phyloP scores from a whole-genome alignment of 2,329 filamentous ascomycete species.

The Monosporascus sp. region DNA sequence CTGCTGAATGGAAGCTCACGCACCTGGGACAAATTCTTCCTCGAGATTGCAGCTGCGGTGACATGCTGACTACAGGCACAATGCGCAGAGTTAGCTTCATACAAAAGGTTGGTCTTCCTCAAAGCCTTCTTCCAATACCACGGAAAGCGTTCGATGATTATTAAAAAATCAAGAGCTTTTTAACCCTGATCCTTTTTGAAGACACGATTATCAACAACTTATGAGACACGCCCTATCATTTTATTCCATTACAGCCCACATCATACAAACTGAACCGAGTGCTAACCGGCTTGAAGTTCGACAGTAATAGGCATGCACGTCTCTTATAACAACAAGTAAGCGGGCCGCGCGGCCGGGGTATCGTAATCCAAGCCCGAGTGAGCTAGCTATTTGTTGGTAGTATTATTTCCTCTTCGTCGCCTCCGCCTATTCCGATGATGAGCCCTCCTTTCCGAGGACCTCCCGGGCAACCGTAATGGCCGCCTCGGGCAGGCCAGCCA shows the following conservation, averaged over 20 bases:
- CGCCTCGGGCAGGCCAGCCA: conserved; percentile 74
- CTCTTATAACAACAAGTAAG: background rate
- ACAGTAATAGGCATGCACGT: background rate
- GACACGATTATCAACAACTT: conserved; percentile 51
- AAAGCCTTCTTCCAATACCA: conserved; percentile 5
- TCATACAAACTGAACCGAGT: background rate
- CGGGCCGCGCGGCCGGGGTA: background rate
- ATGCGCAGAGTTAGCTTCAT: background rate
- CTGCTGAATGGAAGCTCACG: conserved; percentile 36
- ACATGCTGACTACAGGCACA: conserved; percentile 17
- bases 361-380: conserved; percentile 2
- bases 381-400: background rate
- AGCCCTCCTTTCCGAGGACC: conserved; percentile 38
- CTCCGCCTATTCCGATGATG: background rate
- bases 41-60: conserved; percentile 12
- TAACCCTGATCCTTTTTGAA: conserved; percentile 59
- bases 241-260: conserved; percentile 7
- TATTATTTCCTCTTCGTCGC: background rate
- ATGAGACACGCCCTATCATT: conserved; percentile 42
- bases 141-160: conserved; percentile 46
- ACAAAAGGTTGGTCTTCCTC: conserved; percentile 40
- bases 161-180: conserved; percentile 58
- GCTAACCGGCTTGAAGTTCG: background rate
- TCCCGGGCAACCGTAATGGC: conserved; percentile 63
- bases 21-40: conserved; percentile 17